These are phyloP conservation scores for Vachellia collinsii DNA, from an alignment of 306 rosid species.

Conservation along the genomic window DNA sequence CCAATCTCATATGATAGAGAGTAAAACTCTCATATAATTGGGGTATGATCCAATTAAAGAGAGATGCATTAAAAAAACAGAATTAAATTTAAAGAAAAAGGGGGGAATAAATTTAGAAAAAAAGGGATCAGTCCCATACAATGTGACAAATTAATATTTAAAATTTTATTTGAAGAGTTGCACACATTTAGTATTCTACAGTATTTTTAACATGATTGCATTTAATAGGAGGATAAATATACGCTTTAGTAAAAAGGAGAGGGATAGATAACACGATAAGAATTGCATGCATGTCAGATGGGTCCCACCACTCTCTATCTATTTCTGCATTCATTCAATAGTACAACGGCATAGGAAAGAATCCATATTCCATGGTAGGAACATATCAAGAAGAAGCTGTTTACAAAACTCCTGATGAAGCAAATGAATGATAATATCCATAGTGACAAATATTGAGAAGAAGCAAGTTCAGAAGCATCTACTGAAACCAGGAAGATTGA, in stretches of 20 bases:
- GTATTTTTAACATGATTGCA: no score
- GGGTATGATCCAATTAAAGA: neutral
- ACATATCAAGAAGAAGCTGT: neutral
- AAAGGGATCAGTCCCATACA: no score
- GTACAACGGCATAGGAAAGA: neutral
- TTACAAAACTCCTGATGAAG: neutral
- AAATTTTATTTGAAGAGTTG: no score
- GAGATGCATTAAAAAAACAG: neutral
- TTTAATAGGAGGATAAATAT: no score
- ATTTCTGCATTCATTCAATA: neutral
- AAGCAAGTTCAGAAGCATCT: conserved; percentile 1
- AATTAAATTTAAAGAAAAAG: no score
- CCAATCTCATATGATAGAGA: neutral
- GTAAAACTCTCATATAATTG: neutral
- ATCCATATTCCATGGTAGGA: neutral
- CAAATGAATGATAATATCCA: neutral
- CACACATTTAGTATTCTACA: no score
- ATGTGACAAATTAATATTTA: no score
- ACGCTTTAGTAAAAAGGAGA: no score
- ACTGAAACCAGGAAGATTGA: neutral
- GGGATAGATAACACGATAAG: neutral
- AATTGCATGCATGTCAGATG: neutral
- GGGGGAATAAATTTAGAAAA: no score
- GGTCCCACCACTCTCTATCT: neutral
- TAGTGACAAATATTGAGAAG: neutral